Percentiles rank a stretch among this genome's conserved stretches.
Evolutionary conservation across 306 rosid species (phyloP).

Genomic region (Lablab purpureus): DNA sequence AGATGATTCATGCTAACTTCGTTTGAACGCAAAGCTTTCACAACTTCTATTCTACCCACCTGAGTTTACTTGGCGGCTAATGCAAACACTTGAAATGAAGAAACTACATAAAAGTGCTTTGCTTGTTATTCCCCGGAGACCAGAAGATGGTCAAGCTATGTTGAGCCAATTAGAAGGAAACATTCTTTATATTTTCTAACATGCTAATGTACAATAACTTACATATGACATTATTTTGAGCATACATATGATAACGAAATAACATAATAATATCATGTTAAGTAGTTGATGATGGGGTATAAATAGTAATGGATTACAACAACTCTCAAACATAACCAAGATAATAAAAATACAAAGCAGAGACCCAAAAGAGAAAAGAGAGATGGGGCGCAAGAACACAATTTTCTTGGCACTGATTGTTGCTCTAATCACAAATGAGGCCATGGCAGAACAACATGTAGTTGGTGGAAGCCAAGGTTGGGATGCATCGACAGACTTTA

Average conservation of each 20-base stretch:
- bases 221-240: slow-evolving; percentile 25
- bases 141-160: slow-evolving; percentile 12
- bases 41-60: slow-evolving; percentile 38
- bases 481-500: slow-evolving; percentile 70
- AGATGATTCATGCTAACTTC: slow-evolving; percentile 40
- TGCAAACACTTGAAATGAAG: slow-evolving; percentile 28
- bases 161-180: slow-evolving; percentile 3
- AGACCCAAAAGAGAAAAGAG: neutral
- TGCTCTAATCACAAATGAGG: slow-evolving; percentile 47
- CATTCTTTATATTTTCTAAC: slow-evolving; percentile 30
- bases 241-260: neutral
- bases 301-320: slow-evolving; percentile 26
- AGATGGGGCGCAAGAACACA: slow-evolving; percentile 71
- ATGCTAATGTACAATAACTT: slow-evolving; percentile 3
- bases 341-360: neutral
- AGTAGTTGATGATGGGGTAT: slow-evolving; percentile 3
- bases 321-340: slow-evolving; percentile 2
- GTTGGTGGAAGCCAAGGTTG: slow-evolving; percentile 94
- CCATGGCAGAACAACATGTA: slow-evolving; percentile 56
- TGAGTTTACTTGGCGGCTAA: slow-evolving; percentile 45
- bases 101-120: slow-evolving; percentile 2
- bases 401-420: slow-evolving; percentile 47
- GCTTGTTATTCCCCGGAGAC: slow-evolving; percentile 6
- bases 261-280: neutral
- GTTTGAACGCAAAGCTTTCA: slow-evolving; percentile 50